Evolutionary conservation across 2,329 filamentous ascomycete species (phyloP).

Genomic region (Talaromyces sp.): DNA sequence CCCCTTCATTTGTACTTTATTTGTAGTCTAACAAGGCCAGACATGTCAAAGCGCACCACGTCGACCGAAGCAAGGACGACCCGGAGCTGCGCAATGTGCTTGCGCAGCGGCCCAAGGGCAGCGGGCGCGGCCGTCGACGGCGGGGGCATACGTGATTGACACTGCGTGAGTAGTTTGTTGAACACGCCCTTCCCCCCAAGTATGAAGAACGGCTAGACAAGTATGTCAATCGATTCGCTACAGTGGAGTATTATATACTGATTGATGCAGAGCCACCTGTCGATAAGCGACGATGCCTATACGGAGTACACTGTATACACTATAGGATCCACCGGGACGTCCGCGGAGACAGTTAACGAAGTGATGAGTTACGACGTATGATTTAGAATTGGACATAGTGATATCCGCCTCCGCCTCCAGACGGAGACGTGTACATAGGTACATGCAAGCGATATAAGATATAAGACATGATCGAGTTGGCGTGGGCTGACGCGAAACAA

Average conservation of each 20-base stretch:
- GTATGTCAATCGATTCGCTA: not conserved
- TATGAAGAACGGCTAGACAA: not conserved
- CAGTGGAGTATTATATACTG: not conserved
- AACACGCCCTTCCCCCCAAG: not conserved
- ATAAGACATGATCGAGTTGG: not conserved
- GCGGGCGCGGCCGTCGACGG: constrained; percentile 71
- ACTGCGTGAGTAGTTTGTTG: not conserved
- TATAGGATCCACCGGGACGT: not conserved
- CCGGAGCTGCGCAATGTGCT: constrained; percentile 74
- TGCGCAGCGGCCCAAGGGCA: constrained; percentile 77
- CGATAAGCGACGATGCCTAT: not conserved
- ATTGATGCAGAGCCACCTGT: not conserved
- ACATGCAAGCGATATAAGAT: not conserved
- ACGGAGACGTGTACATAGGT: not conserved
- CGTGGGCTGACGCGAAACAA: not conserved
- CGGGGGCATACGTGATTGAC: constrained; percentile 35
- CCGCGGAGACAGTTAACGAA: not conserved
- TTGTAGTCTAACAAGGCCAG: constrained; percentile 39
- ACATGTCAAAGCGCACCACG: constrained; percentile 88
- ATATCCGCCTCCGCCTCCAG: not conserved
- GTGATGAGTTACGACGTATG: not conserved
- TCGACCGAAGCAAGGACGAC: constrained; percentile 86
- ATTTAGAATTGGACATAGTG: not conserved
- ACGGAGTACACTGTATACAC: not conserved
- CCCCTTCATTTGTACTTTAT: not conserved